Evolutionary conservation across 345 rosid genomes (phyloP), one percentile per base, ranked within the genome.

Genomic region (Triadica sebifera): DNA sequence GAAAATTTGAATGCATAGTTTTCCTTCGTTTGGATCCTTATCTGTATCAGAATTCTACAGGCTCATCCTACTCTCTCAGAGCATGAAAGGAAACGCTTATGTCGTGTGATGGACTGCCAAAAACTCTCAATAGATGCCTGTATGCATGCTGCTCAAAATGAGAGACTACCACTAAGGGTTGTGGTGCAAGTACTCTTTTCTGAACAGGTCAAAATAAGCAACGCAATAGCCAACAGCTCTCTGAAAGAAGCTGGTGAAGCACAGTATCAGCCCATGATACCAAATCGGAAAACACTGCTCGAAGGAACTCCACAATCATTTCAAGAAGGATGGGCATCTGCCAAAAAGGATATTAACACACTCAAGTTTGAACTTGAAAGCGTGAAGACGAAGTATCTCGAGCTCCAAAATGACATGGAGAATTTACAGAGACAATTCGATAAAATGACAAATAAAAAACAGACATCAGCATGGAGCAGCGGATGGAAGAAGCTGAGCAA

Each of bases 111-210:
- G 98, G 97, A 95, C 81, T 92, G 98, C 82, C 99, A 93, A 78
- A 95, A 95, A 75, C 96, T 95, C 64, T 95, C 99, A 2, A 88
- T 95, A 51, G 99, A 95, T 55, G 99, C 99, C 0, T 91, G 99
- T 73, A 87, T 91, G 96, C 99, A 95, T 20, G 99, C 96, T 2
- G 99, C 99, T 1, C 99, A 92, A 72, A 95, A 95, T 72, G 99
- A 95, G 81, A 69, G 98, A 76, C 91, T 95, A 8, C 99, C 99
- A 1, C 71, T 95, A 1, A 72, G 99, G 70, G 93, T 95, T 4
- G 99, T 95, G 52, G 94, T 95, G 55, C 99, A 93, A 78, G 99
- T 95, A 16, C 94, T 95, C 53, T 95, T 95, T 87, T 92, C 98
- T 0, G 98, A 95, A 78, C 99, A 95, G 81, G 91, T 95, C 12